Evolutionary conservation across 495 filamentous ascomycete genomes (phyloP).

Genomic region (Annulohypoxylon bovei): DNA sequence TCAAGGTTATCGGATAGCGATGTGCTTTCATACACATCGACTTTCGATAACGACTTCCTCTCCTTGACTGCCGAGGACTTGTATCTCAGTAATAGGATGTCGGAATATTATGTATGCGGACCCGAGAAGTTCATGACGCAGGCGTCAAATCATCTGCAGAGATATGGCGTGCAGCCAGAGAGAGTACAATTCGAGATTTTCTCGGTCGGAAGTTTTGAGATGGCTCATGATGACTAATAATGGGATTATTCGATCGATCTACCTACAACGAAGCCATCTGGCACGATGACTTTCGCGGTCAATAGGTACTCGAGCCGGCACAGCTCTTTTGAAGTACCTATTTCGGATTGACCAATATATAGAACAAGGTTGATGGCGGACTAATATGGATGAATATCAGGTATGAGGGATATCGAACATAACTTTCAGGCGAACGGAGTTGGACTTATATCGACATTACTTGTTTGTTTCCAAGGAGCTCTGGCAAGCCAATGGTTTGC

Average conservation of each 20-base stretch:
- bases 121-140: conserved; percentile 68
- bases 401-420: not conserved
- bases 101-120: conserved; percentile 75
- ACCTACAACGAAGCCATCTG: not conserved
- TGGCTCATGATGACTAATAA: conserved; percentile 25
- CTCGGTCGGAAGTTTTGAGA: conserved; percentile 61
- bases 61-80: conserved; percentile 60
- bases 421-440: not conserved
- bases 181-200: conserved; percentile 69
- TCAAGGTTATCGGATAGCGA: conserved; percentile 56
- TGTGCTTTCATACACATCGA: conserved; percentile 51
- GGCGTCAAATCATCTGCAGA: conserved; percentile 54
- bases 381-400: not conserved
- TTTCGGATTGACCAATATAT: not conserved
- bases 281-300: not conserved
- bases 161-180: conserved; percentile 56
- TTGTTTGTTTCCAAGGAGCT: not conserved
- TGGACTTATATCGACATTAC: not conserved
- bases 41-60: conserved; percentile 65
- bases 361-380: not conserved
- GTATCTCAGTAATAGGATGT: conserved; percentile 58
- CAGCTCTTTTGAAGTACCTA: not conserved
- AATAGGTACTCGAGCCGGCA: not conserved
- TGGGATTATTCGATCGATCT: not conserved
- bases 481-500: not conserved